Percentiles rank a stretch among this genome's conserved stretches.
phyloP scores from a whole-genome alignment of 768 basidiomycete species.

The Suillus occidentalis region DNA sequence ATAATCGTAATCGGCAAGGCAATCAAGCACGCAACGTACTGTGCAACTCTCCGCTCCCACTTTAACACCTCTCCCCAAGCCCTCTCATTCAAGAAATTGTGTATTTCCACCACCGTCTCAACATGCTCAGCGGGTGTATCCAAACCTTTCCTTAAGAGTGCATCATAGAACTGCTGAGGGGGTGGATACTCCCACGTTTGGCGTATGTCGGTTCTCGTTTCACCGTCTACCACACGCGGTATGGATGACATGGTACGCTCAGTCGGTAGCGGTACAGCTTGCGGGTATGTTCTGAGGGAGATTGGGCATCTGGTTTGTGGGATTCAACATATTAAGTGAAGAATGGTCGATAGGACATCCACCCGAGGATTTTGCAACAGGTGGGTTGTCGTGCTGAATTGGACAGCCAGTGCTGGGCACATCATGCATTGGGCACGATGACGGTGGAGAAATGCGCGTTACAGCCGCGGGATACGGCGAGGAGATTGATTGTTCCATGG shows the following conservation, averaged over 20 bases:
- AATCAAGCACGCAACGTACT: background rate
- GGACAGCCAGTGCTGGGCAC: constrained; percentile 38
- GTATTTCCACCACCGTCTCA: constrained; percentile 95
- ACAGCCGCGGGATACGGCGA: constrained; percentile 13
- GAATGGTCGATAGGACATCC: constrained; percentile 67
- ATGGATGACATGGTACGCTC: constrained; percentile 82
- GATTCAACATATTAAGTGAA: constrained; percentile 47
- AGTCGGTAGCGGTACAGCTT: constrained; percentile 63
- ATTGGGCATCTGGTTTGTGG: constrained; percentile 85
- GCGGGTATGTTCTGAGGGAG: constrained; percentile 65
- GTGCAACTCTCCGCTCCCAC: no score
- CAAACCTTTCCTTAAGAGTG: constrained; percentile 93
- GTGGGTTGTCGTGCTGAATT: constrained; percentile 36
- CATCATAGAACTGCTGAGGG: constrained; percentile 98
- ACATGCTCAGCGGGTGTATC: constrained; percentile 96
- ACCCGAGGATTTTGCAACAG: constrained; percentile 31
- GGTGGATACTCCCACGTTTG: constrained; percentile 92
- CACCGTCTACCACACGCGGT: constrained; percentile 54
- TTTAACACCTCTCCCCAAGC: no score
- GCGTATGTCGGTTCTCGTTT: constrained; percentile 12
- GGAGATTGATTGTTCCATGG: constrained; percentile 17
- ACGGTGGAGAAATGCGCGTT: no score
- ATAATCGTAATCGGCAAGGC: constrained; percentile 2
- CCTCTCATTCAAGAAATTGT: no score
- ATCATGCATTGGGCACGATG: no score